A percentile compares a stretch with the other conserved stretches of the same genome.
These are phyloP conservation scores for Aureoboletus auriporus DNA, from an alignment of 768 basidiomycete genomes.

Conservation along the genomic window DNA sequence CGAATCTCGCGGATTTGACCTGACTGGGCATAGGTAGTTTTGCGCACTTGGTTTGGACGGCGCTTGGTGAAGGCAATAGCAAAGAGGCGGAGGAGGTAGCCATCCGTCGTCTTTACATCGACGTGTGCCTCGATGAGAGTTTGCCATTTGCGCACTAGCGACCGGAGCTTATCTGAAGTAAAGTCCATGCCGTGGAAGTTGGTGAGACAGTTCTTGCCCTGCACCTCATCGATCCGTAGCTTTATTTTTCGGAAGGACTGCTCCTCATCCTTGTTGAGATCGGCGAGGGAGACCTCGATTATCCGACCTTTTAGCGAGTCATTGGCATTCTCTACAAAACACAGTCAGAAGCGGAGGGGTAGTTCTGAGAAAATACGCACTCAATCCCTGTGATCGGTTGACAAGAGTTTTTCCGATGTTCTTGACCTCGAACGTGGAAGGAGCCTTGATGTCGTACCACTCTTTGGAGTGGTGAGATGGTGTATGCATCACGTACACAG, in stretches of 20 bases:
- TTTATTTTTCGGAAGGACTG: conserved; percentile 99
- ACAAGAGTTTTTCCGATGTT: conserved; percentile 98
- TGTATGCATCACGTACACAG: not conserved
- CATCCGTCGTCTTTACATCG: conserved; percentile 98
- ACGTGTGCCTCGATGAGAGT: conserved; percentile 98
- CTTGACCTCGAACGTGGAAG: conserved; percentile 93
- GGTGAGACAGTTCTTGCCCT: conserved; percentile 99
- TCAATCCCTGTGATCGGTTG: conserved; percentile 97
- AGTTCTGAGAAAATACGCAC: conserved; percentile 48
- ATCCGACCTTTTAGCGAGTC: conserved; percentile 98
- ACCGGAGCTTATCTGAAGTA: conserved; percentile 99
- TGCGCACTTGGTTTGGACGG: conserved; percentile 92
- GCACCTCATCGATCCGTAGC: conserved; percentile 92
- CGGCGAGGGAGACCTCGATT: conserved; percentile 92
- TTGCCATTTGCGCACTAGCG: conserved; percentile 99
- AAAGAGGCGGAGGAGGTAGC: conserved; percentile 98
- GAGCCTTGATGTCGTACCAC: conserved; percentile 99
- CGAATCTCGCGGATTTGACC: conserved; percentile 95
- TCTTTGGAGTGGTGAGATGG: conserved; percentile 45
- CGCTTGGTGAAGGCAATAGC: conserved; percentile 99
- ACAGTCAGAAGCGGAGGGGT: conserved; percentile 6
- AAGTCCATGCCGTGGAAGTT: conserved; percentile 99
- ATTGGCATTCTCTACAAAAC: conserved; percentile 84
- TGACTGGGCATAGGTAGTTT: conserved; percentile 97
- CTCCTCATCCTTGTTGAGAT: conserved; percentile 99